Base-by-base conservation (phyloP, 1,139 yeast species). In the Wickerhamomyces sp. region DNA sequence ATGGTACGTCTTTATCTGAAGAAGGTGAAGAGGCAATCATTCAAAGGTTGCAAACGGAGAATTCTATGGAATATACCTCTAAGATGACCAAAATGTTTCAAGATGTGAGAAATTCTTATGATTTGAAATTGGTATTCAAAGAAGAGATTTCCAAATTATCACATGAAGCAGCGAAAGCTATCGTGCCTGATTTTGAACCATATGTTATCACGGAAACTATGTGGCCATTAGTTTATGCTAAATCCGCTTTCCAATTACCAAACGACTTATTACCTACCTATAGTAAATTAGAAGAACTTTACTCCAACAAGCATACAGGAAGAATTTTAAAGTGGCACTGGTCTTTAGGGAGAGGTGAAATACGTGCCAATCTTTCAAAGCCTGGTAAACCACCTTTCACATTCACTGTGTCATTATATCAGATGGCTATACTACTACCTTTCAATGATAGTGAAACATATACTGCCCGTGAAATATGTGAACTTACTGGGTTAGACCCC, bases 21-120 rank as follows among this genome's bases (percentile, higher is more conserved):
- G 88, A 80, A 52, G 81, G 89, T 46, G 99, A 94, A 65, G 94
- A 88, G 51, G 68, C 78, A 44, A 82, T 94, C 52, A 87, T 94
- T 45, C 88, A 89, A 55, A 78, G 86, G 55, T 73, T 94, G 49
- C 95, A 90, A 60, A 87, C 86, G 45, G 96, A 86, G 47, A 90
- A 94, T 62, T 90, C 96, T 17, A 74, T 82, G 57, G 98, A 92
- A 55, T 94, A 89, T 61, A 90, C 97, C 2, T 83, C 89, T 43
- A 92, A 89, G 60, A 85, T 94, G 65, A 88, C 96, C 31, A 85
- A 90, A 55, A 94, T 94, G 99, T 90, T 94, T 63, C 87, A 86
- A 58, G 98, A 94, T 63, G 88, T 94, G 73, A 77, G 85, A 54
- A 78, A 94, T 4, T 88, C 96, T 0, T 80, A 78, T 46, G 95